phyloP scores from a whole-genome alignment of 116 monocot genomes.

The Cymodocea nodosa region DNA sequence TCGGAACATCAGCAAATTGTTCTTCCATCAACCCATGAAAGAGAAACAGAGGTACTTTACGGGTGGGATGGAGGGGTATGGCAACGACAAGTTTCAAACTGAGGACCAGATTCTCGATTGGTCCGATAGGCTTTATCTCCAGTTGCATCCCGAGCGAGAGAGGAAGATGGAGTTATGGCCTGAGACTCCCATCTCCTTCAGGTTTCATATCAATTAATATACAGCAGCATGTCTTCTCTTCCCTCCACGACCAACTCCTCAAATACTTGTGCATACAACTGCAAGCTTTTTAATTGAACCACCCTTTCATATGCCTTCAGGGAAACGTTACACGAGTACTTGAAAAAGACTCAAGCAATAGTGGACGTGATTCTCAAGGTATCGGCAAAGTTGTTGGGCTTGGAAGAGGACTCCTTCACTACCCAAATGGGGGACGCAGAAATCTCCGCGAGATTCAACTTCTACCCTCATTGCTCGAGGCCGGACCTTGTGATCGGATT shows the following conservation, averaged over 20 bases:
- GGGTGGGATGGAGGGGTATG: conserved; percentile 47
- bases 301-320: not conserved
- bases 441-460: conserved; percentile 39
- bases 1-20: conserved; percentile 8
- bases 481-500: conserved; percentile 51
- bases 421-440: conserved; percentile 16
- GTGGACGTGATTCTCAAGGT: conserved; percentile 14
- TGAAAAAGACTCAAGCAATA: not conserved
- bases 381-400: conserved; percentile 27
- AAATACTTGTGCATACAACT: too few species aligned
- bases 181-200: conserved; percentile 34
- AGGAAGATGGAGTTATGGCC: conserved; percentile 50
- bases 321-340: conserved; percentile 1
- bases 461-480: conserved; percentile 43
- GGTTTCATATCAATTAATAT: conserved; percentile 7
- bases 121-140: conserved; percentile 52
- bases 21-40: conserved; percentile 36
- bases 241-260: too few species aligned
- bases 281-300: not conserved
- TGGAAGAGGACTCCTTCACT: conserved; percentile 38
- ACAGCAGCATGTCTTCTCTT: too few species aligned
- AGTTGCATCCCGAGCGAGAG: conserved; percentile 38
- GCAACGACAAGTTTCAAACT: conserved; percentile 30
- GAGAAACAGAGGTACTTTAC: conserved; percentile 27
- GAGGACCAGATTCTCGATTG: conserved; percentile 52